A percentile compares a stretch with the other conserved stretches of the same genome.
These are phyloP conservation scores for Aureobasidium mangrovei DNA, from an alignment of 2,329 filamentous ascomycete species.

Conservation along the genomic window DNA sequence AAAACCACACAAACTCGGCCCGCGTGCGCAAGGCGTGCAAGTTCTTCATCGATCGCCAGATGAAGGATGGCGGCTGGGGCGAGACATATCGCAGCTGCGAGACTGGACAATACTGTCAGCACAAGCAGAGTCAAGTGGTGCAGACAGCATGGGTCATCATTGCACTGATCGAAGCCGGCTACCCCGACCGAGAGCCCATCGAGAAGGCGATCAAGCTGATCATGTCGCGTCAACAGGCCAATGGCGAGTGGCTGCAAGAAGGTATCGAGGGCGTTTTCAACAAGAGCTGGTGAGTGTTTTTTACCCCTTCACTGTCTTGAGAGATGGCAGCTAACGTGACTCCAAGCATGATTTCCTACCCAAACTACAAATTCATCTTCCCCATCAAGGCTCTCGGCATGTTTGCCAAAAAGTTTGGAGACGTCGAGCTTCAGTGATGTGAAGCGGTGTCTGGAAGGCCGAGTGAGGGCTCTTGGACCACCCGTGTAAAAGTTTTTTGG, in stretches of 20 bases:
- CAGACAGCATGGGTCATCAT: constrained; percentile 86
- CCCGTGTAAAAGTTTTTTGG: too few species aligned
- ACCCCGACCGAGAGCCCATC: constrained; percentile 64
- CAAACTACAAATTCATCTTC: constrained; percentile 98
- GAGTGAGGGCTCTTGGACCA: too few species aligned
- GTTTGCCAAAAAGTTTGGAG: constrained; percentile 66
- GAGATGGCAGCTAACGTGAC: constrained; percentile 15
- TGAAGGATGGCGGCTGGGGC: constrained; percentile 88
- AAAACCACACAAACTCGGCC: constrained; percentile 67
- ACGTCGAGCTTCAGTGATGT: constrained; percentile 44
- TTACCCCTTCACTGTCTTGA: neutral
- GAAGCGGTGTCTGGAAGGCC: too few species aligned
- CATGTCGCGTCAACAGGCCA: constrained; percentile 73
- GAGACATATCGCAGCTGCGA: constrained; percentile 88
- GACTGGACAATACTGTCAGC: constrained; percentile 63
- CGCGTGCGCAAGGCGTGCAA: constrained; percentile 67
- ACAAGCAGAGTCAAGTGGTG: constrained; percentile 77
- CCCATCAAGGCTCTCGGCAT: constrained; percentile 88
- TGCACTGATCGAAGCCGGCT: constrained; percentile 71
- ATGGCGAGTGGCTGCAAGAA: constrained; percentile 93
- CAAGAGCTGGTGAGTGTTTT: constrained; percentile 67
- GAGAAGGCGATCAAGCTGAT: constrained; percentile 68
- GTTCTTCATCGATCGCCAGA: constrained; percentile 78
- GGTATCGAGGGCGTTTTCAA: constrained; percentile 98
- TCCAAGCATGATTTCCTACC: constrained; percentile 87